phyloP scores from a whole-genome alignment of 106 monocot genomes.

The Platanthera guangdongensis region DNA sequence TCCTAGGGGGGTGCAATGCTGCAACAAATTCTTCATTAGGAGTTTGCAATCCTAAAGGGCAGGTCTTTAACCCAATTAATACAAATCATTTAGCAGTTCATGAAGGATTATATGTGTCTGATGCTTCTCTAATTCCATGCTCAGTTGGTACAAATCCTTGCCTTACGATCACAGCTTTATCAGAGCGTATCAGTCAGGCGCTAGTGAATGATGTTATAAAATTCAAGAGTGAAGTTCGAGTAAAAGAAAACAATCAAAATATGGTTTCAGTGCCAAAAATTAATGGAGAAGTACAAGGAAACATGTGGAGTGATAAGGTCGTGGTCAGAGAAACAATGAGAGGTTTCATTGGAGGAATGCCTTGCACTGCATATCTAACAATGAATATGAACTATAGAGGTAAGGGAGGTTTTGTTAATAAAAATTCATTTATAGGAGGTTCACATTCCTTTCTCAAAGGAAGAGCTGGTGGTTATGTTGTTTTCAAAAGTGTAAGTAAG shows the following conservation, averaged over 20 bases:
- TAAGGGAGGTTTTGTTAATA: neutral
- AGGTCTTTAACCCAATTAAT: slow-evolving; percentile 10
- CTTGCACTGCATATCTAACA: slow-evolving; percentile 24
- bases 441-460: slow-evolving; percentile 19
- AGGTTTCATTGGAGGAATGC: slow-evolving; percentile 39
- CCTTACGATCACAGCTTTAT: slow-evolving; percentile 23
- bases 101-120: slow-evolving; percentile 28
- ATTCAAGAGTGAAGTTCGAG: slow-evolving; percentile 7
- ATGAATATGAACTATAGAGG: slow-evolving; percentile 15
- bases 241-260: neutral
- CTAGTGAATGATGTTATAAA: slow-evolving; percentile 21
- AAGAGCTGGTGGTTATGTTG: slow-evolving; percentile 24
- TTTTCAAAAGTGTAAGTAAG: slow-evolving; percentile 16
- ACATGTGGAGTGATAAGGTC: slow-evolving; percentile 1
- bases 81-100: slow-evolving; percentile 11
- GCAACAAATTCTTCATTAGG: slow-evolving; percentile 19
- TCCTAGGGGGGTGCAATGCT: slow-evolving; percentile 37
- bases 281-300: neutral
- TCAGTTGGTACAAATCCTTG: slow-evolving; percentile 31
- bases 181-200: slow-evolving; percentile 15
- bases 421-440: slow-evolving; percentile 2
- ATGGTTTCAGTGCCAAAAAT: neutral
- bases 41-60: slow-evolving; percentile 24
- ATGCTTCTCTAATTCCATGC: slow-evolving; percentile 38
- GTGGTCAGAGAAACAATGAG: slow-evolving; percentile 26